Conservation (phyloP, 2,329 filamentous ascomycete species). For the Cladosporium sphaerospermum region DNA sequence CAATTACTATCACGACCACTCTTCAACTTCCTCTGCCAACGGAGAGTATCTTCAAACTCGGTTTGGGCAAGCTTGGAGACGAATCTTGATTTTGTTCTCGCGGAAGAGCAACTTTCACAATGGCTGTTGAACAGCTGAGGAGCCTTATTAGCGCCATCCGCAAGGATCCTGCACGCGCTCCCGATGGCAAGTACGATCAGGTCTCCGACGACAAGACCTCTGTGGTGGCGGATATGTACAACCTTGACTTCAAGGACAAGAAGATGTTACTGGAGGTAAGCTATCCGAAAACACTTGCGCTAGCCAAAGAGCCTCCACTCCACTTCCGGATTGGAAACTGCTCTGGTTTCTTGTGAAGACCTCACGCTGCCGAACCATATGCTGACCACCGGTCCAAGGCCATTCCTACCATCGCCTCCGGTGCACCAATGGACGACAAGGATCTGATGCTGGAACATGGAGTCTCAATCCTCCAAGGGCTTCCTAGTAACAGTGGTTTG, state of each 20-base stretch:
- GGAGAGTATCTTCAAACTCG: too few relatives aligned
- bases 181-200: conserved; percentile 41
- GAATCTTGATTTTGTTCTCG: too few relatives aligned
- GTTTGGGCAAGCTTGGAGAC: too few relatives aligned
- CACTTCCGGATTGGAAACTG: too few relatives aligned
- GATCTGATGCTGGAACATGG: conserved; percentile 46
- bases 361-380: too few relatives aligned
- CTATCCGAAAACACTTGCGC: conserved; percentile 27
- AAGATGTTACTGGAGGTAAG: conserved; percentile 36
- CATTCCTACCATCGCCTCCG: conserved; percentile 27
- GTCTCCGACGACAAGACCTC: conserved; percentile 37
- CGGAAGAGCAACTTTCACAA: conserved; percentile 5
- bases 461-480: conserved; percentile 46
- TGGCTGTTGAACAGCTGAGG: conserved; percentile 33
- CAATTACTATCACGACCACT: too few relatives aligned
- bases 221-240: conserved; percentile 35
- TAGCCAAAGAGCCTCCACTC: too few relatives aligned
- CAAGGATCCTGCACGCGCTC: conserved; percentile 41
- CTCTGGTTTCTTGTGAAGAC: too few relatives aligned
- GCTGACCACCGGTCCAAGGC: neutral
- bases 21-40: too few relatives aligned
- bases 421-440: conserved; percentile 44
- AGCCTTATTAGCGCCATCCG: conserved; percentile 41
- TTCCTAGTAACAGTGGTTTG: conserved; percentile 47
- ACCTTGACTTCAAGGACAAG: conserved; percentile 35